phyloP scores from a whole-genome alignment of 2,329 filamentous ascomycete genomes.

The Aureobasidium sp. region DNA sequence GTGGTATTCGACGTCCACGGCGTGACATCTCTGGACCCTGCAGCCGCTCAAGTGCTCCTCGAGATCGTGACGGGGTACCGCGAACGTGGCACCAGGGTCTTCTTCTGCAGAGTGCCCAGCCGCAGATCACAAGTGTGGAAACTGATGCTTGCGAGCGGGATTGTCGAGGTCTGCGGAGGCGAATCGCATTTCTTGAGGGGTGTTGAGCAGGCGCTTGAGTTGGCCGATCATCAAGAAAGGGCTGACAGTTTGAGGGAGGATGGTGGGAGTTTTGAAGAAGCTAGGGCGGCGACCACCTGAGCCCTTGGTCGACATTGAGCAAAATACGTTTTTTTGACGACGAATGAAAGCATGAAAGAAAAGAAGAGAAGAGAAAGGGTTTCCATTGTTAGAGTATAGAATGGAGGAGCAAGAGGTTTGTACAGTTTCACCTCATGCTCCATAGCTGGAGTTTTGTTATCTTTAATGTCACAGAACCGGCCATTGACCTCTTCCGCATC shows the following conservation, averaged over 20 bases:
- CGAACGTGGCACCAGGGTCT: conserved; percentile 66
- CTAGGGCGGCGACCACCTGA: not conserved
- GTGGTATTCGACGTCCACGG: conserved; percentile 96
- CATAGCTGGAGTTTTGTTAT: not conserved
- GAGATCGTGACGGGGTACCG: conserved; percentile 81
- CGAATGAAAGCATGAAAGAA: not conserved
- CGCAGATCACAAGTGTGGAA: conserved; percentile 52
- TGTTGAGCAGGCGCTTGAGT: conserved; percentile 72
- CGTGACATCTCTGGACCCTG: conserved; percentile 90
- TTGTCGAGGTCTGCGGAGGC: conserved; percentile 75
- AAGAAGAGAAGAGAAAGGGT: not conserved
- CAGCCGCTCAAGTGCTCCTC: conserved; percentile 78
- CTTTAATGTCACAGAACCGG: not conserved
- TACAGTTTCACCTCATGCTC: not conserved
- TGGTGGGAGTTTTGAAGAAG: not conserved
- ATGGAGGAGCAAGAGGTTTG: not conserved
- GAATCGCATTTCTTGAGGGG: conserved; percentile 67
- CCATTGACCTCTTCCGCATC: not conserved
- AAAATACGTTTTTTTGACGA: not conserved
- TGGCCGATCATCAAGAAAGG: conserved; percentile 62
- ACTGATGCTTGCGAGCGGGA: conserved; percentile 71
- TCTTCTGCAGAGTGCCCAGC: conserved; percentile 55
- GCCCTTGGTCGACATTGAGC: too few relatives aligned
- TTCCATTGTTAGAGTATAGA: not conserved
- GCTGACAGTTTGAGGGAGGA: conserved; percentile 17